Evolutionary conservation across 1,139 yeast genomes (phyloP).

Genomic region (Blastobotrys elegans): DNA sequence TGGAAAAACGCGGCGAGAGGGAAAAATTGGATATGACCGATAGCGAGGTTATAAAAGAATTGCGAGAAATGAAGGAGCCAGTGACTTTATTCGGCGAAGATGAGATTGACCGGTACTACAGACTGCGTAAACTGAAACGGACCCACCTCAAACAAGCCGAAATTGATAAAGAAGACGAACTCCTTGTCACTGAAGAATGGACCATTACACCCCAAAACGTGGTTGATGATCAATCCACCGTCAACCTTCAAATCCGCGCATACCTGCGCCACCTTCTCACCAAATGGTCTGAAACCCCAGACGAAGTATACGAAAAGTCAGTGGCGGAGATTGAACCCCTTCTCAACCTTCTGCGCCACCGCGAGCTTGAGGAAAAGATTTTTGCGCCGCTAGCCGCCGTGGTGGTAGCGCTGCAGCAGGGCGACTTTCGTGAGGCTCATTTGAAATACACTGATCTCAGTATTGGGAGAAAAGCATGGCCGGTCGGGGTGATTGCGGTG

Average conservation of each 20-base stretch:
- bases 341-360: constrained; percentile 52
- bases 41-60: constrained; percentile 44
- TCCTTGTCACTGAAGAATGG: constrained; percentile 15
- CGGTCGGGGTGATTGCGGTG: constrained; percentile 75
- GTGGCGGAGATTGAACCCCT: constrained; percentile 57
- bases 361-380: constrained; percentile 42
- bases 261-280: constrained; percentile 44
- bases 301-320: constrained; percentile 29
- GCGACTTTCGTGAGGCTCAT: constrained; percentile 52
- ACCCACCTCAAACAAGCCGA: constrained; percentile 27
- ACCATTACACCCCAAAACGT: constrained; percentile 38
- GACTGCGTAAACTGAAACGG: constrained; percentile 25
- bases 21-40: constrained; percentile 33
- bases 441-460: constrained; percentile 72
- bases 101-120: constrained; percentile 37
- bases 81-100: constrained; percentile 40
- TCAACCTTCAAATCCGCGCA: constrained; percentile 44
- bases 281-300: constrained; percentile 39
- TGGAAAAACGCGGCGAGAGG: constrained; percentile 17
- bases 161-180: constrained; percentile 27
- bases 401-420: constrained; percentile 52
- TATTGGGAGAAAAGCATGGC: constrained; percentile 91
- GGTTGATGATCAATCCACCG: constrained; percentile 33
- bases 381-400: constrained; percentile 58
- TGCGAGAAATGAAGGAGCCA: constrained; percentile 41